Evolutionary conservation across 2,329 filamentous ascomycete species (phyloP).

Genomic region (Hypoxylon rubiginosum): DNA sequence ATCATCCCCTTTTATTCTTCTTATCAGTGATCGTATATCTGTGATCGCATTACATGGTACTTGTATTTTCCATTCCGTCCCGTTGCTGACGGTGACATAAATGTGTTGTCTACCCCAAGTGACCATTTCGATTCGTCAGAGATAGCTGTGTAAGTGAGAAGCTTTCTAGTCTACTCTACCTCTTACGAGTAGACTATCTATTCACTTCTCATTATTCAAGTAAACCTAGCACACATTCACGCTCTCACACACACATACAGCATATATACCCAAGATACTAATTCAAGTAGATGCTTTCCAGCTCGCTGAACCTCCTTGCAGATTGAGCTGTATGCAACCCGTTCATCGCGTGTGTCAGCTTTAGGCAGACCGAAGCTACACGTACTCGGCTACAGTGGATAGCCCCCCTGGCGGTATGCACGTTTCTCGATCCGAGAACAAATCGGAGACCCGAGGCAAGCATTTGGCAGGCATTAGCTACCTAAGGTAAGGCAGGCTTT

Average conservation of each 20-base stretch:
- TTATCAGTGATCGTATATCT: slow-evolving; percentile 34
- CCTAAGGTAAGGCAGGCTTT: slow-evolving; percentile 6
- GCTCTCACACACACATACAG: neutral
- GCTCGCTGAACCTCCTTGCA: slow-evolving; percentile 30
- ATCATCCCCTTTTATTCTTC: slow-evolving; percentile 10
- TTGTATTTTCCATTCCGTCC: neutral
- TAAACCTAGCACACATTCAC: slow-evolving; percentile 1
- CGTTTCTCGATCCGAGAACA: slow-evolving; percentile 40
- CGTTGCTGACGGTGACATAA: slow-evolving; percentile 23
- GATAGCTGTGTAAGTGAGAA: slow-evolving; percentile 23
- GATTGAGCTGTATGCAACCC: slow-evolving; percentile 27
- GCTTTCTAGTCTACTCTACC: neutral
- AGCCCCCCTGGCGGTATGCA: slow-evolving; percentile 40
- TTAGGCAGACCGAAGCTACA: slow-evolving; percentile 41
- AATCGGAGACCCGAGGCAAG: slow-evolving; percentile 40
- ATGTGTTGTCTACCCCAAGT: slow-evolving; percentile 20
- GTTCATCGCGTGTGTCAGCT: slow-evolving; percentile 32
- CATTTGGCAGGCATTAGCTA: neutral
- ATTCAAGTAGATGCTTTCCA: slow-evolving; percentile 21
- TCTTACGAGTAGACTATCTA: slow-evolving; percentile 7
- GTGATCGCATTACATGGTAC: slow-evolving; percentile 32
- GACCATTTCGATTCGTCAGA: slow-evolving; percentile 34
- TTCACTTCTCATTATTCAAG: neutral
- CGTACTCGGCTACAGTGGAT: slow-evolving; percentile 37
- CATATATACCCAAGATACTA: neutral